Evolutionary conservation across 2,329 filamentous ascomycete genomes (phyloP).

Genomic region (Colletotrichum sp.): DNA sequence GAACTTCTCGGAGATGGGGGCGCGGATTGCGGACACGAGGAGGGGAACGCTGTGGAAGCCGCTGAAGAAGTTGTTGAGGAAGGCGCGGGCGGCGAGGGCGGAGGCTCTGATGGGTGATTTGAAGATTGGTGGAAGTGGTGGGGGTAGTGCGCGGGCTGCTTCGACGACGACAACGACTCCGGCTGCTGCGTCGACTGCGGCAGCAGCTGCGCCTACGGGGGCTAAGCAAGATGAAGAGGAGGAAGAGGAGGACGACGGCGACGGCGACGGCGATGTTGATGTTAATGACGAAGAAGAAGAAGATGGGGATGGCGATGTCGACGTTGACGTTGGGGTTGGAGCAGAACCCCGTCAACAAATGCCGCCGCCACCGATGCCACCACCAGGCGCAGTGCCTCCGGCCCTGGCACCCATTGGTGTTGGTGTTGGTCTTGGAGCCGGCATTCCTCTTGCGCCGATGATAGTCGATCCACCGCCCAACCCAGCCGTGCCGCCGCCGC

Average conservation of each 20-base stretch:
- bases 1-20: constrained; percentile 46
- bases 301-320: background rate
- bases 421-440: background rate
- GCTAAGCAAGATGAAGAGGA: background rate
- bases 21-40: constrained; percentile 52
- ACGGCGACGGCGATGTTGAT: background rate
- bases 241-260: background rate
- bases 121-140: constrained; percentile 13
- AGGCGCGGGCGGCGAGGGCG: constrained; percentile 46
- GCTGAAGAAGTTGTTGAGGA: constrained; percentile 56
- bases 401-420: background rate
- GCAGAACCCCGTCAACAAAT: background rate
- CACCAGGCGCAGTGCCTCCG: background rate
- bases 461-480: background rate
- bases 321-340: background rate
- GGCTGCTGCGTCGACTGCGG: background rate
- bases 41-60: constrained; percentile 59
- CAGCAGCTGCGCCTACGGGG: background rate
- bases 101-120: constrained; percentile 32
- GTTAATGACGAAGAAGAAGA: background rate
- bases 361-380: background rate
- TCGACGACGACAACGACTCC: background rate
- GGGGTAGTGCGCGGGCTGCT: background rate
- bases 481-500: background rate
- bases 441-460: background rate